These are phyloP conservation scores for Cadophora luteo-olivacea DNA, from an alignment of 2,329 filamentous ascomycete species.

Conservation along the genomic window DNA sequence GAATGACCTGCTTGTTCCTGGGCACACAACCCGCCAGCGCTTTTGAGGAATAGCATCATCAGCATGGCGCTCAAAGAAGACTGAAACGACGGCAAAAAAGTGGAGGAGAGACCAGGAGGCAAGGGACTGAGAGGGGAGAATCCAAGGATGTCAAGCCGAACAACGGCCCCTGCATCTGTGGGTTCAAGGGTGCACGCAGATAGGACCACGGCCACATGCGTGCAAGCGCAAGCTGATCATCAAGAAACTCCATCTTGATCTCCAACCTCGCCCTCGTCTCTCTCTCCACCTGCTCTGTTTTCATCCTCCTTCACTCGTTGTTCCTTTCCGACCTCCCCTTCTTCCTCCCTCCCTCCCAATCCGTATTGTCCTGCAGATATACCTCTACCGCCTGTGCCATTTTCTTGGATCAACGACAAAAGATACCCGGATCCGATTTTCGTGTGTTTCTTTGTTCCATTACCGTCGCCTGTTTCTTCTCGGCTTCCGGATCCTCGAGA, in stretches of 20 bases:
- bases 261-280: constrained; percentile 19
- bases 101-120: constrained; percentile 5
- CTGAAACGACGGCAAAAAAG: constrained; percentile 7
- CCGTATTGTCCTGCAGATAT: constrained; percentile 1
- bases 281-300: constrained; percentile 12
- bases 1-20: constrained; percentile 9
- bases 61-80: constrained; percentile 15
- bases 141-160: constrained; percentile 13
- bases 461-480: constrained; percentile 18
- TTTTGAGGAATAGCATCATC: constrained; percentile 16
- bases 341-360: constrained; percentile 3
- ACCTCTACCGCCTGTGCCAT: background rate
- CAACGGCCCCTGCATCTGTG: constrained; percentile 21
- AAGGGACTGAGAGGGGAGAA: background rate
- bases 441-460: constrained; percentile 15
- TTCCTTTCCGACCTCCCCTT: constrained; percentile 13
- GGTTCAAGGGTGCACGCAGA: constrained; percentile 13
- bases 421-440: background rate
- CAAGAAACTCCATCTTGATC: constrained; percentile 17
- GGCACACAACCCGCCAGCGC: constrained; percentile 9
- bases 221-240: constrained; percentile 24
- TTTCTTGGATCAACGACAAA: background rate
- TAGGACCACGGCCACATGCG: constrained; percentile 17
- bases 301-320: constrained; percentile 5
- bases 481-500: background rate